Evolutionary conservation across 495 filamentous ascomycete genomes (phyloP).

Genomic region (Penicillium verhagenii): DNA sequence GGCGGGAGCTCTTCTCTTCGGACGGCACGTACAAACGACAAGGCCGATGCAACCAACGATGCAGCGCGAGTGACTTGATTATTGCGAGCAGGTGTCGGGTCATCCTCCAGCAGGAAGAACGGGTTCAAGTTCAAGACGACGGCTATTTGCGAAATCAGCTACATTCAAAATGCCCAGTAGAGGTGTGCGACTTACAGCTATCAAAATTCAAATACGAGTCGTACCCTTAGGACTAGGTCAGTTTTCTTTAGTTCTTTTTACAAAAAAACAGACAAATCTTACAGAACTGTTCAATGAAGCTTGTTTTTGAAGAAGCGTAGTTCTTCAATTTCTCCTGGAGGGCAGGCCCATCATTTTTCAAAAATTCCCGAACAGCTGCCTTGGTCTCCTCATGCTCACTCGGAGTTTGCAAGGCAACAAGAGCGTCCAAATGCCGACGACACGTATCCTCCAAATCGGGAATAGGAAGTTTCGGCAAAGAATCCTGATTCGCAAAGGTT

Average conservation of each 20-base stretch:
- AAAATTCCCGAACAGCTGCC: constrained; percentile 79
- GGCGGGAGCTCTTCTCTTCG: constrained; percentile 90
- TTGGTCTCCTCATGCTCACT: constrained; percentile 84
- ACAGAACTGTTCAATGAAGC: constrained; percentile 99
- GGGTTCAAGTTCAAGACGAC: constrained; percentile 97
- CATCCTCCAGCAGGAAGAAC: constrained; percentile 96
- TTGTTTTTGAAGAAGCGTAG: constrained; percentile 90
- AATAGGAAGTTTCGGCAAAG: constrained; percentile 88
- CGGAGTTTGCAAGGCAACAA: constrained; percentile 75
- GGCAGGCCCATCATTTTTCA: constrained; percentile 77
- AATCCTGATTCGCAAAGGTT: constrained; percentile 87
- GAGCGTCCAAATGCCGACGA: constrained; percentile 74
- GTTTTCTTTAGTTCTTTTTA: neutral
- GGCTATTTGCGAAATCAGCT: constrained; percentile 37
- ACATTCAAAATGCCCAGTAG: neutral
- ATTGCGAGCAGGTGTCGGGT: constrained; percentile 92
- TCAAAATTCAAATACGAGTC: constrained; percentile 98
- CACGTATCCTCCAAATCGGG: constrained; percentile 84
- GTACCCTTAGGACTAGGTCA: constrained; percentile 69
- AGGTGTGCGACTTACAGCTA: constrained; percentile 58
- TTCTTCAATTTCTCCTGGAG: constrained; percentile 87
- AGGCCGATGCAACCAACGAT: constrained; percentile 83
- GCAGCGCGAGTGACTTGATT: constrained; percentile 95
- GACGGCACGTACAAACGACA: constrained; percentile 91
- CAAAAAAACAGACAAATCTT: constrained; percentile 35